Evolutionary conservation across 2,329 filamentous ascomycete species (phyloP).

Genomic region (Setomelanomma holmii): DNA sequence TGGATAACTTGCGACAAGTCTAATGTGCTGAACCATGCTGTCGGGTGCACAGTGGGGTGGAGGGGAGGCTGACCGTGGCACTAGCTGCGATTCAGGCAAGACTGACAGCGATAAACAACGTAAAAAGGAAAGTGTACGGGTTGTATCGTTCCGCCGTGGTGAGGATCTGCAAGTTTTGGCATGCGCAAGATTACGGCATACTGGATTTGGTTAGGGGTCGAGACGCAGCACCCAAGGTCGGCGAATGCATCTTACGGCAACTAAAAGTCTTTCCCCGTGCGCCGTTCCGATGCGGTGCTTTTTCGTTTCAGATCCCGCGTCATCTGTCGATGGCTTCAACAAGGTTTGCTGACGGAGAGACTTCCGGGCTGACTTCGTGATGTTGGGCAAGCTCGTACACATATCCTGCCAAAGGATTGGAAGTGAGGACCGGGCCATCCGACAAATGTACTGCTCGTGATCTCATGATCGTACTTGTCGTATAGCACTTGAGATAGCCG

Average conservation of each 20-base stretch:
- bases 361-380: neutral
- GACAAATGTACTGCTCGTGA: no score
- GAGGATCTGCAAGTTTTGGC: neutral
- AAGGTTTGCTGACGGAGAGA: neutral
- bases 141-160: neutral
- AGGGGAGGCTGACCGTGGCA: neutral
- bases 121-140: neutral
- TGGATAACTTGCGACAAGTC: conserved; percentile 16
- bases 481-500: no score
- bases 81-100: neutral
- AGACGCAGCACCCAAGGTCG: neutral
- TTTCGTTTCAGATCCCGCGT: neutral
- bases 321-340: neutral
- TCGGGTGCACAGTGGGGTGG: conserved; percentile 15
- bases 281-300: neutral
- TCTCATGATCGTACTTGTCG: no score
- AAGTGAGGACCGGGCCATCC: no score
- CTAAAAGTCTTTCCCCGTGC: neutral
- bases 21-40: conserved; percentile 15
- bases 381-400: neutral
- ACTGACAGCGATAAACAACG: neutral
- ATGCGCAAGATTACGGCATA: no score
- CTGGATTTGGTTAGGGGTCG: no score
- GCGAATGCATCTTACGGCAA: neutral
- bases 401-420: neutral